A percentile compares a stretch with the other conserved stretches of the same genome.
phyloP scores from a whole-genome alignment of 305 asterid genomes.

The Fraxinus baroniana region DNA sequence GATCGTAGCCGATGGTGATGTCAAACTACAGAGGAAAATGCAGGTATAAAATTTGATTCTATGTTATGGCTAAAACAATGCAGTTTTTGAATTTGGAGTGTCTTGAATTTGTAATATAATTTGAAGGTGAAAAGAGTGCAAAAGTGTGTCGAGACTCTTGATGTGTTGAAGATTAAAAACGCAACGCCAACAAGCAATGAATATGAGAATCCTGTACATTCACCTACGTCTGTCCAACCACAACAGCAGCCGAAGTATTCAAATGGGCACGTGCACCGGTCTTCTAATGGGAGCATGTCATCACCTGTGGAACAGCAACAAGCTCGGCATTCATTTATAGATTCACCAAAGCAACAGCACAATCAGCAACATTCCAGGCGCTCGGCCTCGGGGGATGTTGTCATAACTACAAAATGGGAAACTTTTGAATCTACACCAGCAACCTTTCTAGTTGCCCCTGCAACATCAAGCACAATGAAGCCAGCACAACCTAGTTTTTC shows the following conservation, averaged over 20 bases:
- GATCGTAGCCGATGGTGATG: constrained; percentile 65
- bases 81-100: not conserved
- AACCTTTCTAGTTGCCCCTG: constrained; percentile 27
- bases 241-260: constrained; percentile 29
- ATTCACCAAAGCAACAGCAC: constrained; percentile 29
- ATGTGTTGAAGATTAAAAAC: constrained; percentile 63
- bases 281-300: constrained; percentile 41
- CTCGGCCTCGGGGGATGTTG: constrained; percentile 67
- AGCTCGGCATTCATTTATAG: constrained; percentile 34
- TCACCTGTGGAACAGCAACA: constrained; percentile 36
- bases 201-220: constrained; percentile 19
- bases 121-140: constrained; percentile 73
- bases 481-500: constrained; percentile 48
- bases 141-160: constrained; percentile 73
- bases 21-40: constrained; percentile 74
- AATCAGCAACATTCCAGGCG: constrained; percentile 43
- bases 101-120: not conserved
- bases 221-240: not conserved
- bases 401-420: constrained; percentile 97
- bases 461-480: constrained; percentile 24
- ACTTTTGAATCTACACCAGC: constrained; percentile 65
- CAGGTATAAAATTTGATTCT: constrained; percentile 46
- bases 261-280: constrained; percentile 21
- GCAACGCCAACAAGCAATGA: constrained; percentile 39
- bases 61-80: not conserved